Evolutionary conservation across 2,329 filamentous ascomycete genomes (phyloP).

Genomic region (Colletotrichum musicola): DNA sequence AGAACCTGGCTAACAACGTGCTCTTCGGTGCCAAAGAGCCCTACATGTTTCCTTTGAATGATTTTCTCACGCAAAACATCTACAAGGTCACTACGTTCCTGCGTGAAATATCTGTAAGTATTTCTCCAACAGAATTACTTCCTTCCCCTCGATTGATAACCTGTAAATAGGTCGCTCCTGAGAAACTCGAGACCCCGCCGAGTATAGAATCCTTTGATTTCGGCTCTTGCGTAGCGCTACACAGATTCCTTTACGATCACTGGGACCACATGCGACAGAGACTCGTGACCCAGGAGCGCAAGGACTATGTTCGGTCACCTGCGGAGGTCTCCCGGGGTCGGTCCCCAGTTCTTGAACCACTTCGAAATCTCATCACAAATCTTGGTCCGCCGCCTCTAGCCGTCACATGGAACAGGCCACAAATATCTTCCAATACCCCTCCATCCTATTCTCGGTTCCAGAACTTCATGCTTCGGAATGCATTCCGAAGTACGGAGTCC

Average conservation of each 20-base stretch:
- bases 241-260: conserved; percentile 78
- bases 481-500: conserved; percentile 74
- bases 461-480: conserved; percentile 79
- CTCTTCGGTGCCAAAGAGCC: conserved; percentile 79
- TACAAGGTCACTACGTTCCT: conserved; percentile 76
- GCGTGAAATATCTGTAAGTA: conserved; percentile 73
- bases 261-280: conserved; percentile 78
- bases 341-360: conserved; percentile 70
- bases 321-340: conserved; percentile 64
- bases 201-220: conserved; percentile 73
- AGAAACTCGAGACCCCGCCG: conserved; percentile 55
- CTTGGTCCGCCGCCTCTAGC: conserved; percentile 76
- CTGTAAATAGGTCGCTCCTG: conserved; percentile 58
- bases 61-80: conserved; percentile 77
- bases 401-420: conserved; percentile 77
- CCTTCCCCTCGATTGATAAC: neutral
- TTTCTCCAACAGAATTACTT: neutral
- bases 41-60: conserved; percentile 79
- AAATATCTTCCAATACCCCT: conserved; percentile 73
- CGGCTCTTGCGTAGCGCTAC: conserved; percentile 76
- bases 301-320: conserved; percentile 67
- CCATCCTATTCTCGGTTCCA: conserved; percentile 77
- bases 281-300: conserved; percentile 70
- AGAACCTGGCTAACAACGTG: conserved; percentile 79
- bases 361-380: conserved; percentile 73